Percentiles rank a stretch among this genome's conserved stretches.
These are phyloP conservation scores for Candida easanensis DNA, from an alignment of 805 yeast genomes.

Conservation along the genomic window DNA sequence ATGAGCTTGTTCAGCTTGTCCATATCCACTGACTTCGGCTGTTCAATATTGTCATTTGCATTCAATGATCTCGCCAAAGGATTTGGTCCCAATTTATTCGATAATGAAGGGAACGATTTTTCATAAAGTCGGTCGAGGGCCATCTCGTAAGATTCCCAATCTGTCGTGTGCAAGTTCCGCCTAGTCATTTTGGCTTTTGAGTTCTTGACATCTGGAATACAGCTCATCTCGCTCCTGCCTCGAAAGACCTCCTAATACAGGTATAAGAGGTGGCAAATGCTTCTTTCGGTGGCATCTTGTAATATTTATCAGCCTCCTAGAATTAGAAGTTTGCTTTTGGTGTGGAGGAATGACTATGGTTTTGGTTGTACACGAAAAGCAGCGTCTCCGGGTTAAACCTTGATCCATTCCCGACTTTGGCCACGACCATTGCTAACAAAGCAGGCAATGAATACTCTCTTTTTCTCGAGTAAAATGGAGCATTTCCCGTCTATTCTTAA, in stretches of 20 bases:
- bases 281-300: too few species aligned
- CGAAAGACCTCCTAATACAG: too few species aligned
- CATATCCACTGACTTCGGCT: slow-evolving; percentile 10
- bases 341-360: too few species aligned
- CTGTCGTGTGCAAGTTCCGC: background rate
- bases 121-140: background rate
- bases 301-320: too few species aligned
- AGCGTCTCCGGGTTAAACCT: background rate
- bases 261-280: too few species aligned
- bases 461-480: too few species aligned
- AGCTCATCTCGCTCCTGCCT: too few species aligned
- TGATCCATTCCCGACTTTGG: background rate
- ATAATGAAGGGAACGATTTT: background rate
- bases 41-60: background rate
- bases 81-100: background rate
- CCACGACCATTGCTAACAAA: background rate
- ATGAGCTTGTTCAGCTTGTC: slow-evolving; percentile 16
- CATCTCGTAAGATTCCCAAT: background rate
- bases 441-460: too few species aligned
- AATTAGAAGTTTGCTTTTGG: too few species aligned
- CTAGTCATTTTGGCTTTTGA: background rate
- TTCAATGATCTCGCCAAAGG: background rate
- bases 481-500: too few species aligned
- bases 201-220: background rate
- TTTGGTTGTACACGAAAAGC: too few species aligned